Conservation (phyloP, 495 filamentous ascomycete species). For the Aspergillus cristatus region DNA sequence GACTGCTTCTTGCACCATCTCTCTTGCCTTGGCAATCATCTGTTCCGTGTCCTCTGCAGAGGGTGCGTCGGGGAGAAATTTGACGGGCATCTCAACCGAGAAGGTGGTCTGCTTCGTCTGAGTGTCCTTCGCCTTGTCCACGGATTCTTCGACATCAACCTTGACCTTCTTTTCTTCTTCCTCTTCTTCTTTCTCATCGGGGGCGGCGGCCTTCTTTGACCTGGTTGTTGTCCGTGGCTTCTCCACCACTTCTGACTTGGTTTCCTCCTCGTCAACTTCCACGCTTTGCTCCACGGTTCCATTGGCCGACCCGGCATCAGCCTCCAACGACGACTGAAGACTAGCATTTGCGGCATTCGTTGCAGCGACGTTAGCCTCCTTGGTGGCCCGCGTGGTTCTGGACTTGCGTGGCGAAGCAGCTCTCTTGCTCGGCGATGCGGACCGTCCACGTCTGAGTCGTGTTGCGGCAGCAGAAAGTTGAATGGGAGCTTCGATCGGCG, state of each 20-base stretch:
- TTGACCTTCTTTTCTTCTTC: slow-evolving; percentile 46
- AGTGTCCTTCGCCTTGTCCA: slow-evolving; percentile 42
- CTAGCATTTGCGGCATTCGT: slow-evolving; percentile 40
- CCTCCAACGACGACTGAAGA: slow-evolving; percentile 41
- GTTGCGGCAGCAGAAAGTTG: slow-evolving; percentile 24
- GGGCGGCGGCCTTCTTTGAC: slow-evolving; percentile 23
- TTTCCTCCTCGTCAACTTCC: slow-evolving; percentile 20
- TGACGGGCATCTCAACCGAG: slow-evolving; percentile 65
- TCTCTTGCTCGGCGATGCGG: slow-evolving; percentile 53
- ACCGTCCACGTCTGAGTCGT: slow-evolving; percentile 41
- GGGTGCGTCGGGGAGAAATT: slow-evolving; percentile 55
- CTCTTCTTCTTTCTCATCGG: slow-evolving; percentile 18
- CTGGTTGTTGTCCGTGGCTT: slow-evolving; percentile 25
- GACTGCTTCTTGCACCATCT: slow-evolving; percentile 78
- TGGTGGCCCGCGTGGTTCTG: slow-evolving; percentile 50
- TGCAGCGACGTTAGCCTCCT: slow-evolving; percentile 38
- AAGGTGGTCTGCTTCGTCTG: slow-evolving; percentile 69
- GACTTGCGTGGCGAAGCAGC: slow-evolving; percentile 62
- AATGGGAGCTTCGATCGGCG: slow-evolving; percentile 33
- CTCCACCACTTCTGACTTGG: slow-evolving; percentile 12
- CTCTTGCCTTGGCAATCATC: slow-evolving; percentile 78
- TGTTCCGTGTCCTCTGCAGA: slow-evolving; percentile 63
- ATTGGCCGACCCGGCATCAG: slow-evolving; percentile 20
- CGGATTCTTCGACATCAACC: slow-evolving; percentile 35
- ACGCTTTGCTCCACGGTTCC: slow-evolving; percentile 17